Evolutionary conservation across 2,329 filamentous ascomycete species (phyloP), one percentile per base, ranked within the genome.

Genomic region (Arthrobotrys pseudoclavata): DNA sequence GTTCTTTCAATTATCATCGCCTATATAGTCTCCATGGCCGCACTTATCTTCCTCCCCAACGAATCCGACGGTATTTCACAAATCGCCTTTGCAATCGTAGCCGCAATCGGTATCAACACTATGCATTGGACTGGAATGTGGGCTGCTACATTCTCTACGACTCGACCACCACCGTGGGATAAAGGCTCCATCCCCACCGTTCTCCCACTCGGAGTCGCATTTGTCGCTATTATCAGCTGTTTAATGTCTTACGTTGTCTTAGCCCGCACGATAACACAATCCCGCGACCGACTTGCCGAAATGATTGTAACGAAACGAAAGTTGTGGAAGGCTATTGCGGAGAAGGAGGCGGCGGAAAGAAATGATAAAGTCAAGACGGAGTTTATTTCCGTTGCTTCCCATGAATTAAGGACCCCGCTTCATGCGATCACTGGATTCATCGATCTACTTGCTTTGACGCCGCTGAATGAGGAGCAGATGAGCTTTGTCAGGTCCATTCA

Each of bases 341-440:
- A 79, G 24, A 79, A 79, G 57, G 75, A 79, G 37, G 75, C 75
- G n/a, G 75, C 75, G 3, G 75, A 79, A 57, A 53, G 57, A 10
- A 79, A 74, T 0, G 84, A 86, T 37, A 85, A 84, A 57, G 87
- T 87, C 47, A 89, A 89, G 81, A 86, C 86, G 0, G 88, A 90
- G 72, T 87, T 89, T 47, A 85, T 91, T 4, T 87, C 87, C 0
- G 89, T 87, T 0, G 86, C 90, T 3, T 88, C 87, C 3, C 89
- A 91, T 80, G 89, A 91, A 81, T 82, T 91, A 13, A 85, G 89
- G 3, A 89, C 87, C 0, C 89, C 89, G 0, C 83, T 91, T 0
- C 89, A 91, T 69, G 89, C 89, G 1, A 86, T 90, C 26, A 83
- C 90, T 0, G 86, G 87, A 0, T 88, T 84, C 64, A 84, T 85